Percentiles rank a stretch among this genome's conserved stretches.
Conservation (phyloP, 1,284 basidiomycete genomes). For the Ustilago lituana region DNA sequence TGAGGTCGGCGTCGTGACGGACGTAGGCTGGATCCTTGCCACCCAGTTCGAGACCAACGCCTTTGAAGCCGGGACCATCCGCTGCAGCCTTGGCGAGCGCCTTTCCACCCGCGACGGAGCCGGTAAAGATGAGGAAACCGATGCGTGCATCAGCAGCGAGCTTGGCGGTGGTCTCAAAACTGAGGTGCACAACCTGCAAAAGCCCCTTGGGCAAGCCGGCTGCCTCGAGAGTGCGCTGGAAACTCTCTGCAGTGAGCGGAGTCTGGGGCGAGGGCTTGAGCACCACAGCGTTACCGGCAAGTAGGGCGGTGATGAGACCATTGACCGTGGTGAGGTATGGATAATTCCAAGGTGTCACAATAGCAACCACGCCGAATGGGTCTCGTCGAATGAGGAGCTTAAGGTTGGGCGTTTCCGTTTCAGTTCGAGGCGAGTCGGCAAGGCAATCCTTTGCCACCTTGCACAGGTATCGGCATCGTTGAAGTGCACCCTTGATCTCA, state of each 20-base stretch:
- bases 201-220: constrained; percentile 82
- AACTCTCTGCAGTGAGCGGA: constrained; percentile 83
- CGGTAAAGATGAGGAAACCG: constrained; percentile 88
- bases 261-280: constrained; percentile 96
- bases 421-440: constrained; percentile 77
- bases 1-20: constrained; percentile 80
- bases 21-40: constrained; percentile 97
- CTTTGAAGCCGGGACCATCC: constrained; percentile 76
- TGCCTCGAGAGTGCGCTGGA: constrained; percentile 75
- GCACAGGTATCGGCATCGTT: constrained; percentile 84
- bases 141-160: constrained; percentile 77
- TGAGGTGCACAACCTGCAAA: constrained; percentile 82
- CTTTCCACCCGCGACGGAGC: constrained; percentile 77
- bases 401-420: constrained; percentile 83
- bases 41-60: constrained; percentile 78
- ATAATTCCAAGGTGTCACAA: constrained; percentile 90
- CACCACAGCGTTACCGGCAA: constrained; percentile 81
- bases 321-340: constrained; percentile 73
- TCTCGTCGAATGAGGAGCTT: constrained; percentile 81
- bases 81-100: constrained; percentile 75
- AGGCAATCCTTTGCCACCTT: constrained; percentile 81
- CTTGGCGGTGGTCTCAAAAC: constrained; percentile 74
- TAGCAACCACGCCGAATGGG: constrained; percentile 86
- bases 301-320: constrained; percentile 73
- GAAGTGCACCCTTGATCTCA: constrained; percentile 82